These are phyloP conservation scores for Conringia planisiliqua DNA, from an alignment of 345 rosid species.

Conservation along the genomic window DNA sequence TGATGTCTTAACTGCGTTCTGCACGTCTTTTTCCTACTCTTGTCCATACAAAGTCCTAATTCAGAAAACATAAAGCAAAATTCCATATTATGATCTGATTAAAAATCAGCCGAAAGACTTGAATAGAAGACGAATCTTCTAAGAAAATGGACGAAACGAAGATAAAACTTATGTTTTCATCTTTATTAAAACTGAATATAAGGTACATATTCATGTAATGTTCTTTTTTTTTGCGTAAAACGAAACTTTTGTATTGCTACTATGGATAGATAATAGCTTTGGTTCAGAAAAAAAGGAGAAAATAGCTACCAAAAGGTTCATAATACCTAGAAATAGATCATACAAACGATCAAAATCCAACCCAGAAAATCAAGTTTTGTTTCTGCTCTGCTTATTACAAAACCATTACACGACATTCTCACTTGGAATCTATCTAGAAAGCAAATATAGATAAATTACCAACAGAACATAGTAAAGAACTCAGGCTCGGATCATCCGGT, in stretches of 20 bases:
- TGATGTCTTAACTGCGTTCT: too few species aligned
- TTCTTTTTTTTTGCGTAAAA: too few species aligned
- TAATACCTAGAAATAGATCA: background rate
- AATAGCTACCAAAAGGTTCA: background rate
- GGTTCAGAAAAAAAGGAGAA: background rate
- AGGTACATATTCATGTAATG: too few species aligned
- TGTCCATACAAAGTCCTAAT: too few species aligned
- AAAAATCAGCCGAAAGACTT: too few species aligned
- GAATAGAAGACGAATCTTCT: too few species aligned
- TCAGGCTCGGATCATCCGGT: background rate
- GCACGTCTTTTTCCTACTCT: too few species aligned
- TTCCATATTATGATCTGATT: too few species aligned
- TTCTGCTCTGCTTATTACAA: slow-evolving; percentile 26
- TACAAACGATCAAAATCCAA: slow-evolving; percentile 16
- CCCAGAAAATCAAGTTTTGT: background rate
- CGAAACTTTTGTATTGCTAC: background rate
- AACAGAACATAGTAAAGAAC: background rate
- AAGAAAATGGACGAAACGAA: too few species aligned
- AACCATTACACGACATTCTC: slow-evolving; percentile 23
- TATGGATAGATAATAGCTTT: background rate
- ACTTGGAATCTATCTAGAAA: slow-evolving; percentile 13
- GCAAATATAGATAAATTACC: slow-evolving; percentile 13
- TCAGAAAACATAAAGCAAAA: too few species aligned
- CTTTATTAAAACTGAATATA: too few species aligned
- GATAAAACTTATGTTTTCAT: too few species aligned